These are phyloP conservation scores for Kappamyces sp. DNA, from an alignment of 192 early-diverging fungal species.

Conservation along the genomic window DNA sequence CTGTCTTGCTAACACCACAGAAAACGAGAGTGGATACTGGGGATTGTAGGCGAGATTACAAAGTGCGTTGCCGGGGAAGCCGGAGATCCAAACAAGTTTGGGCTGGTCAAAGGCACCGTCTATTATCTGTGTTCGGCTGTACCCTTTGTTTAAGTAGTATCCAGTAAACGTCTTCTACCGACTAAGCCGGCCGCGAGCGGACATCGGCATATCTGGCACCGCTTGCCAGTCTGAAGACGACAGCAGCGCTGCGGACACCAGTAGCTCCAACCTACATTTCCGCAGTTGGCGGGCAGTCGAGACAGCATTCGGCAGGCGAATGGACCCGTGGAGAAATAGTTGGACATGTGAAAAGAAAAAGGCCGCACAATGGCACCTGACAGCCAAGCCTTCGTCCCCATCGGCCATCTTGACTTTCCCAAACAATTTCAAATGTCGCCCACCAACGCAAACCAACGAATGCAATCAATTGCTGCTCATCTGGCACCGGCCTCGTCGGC, in stretches of 20 bases:
- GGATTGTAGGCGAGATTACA: conserved; percentile 27
- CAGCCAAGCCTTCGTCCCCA: too few species aligned
- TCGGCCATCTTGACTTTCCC: too few species aligned
- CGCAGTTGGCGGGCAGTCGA: too few species aligned
- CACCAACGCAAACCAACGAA: conserved; percentile 2
- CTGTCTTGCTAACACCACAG: conserved; percentile 10
- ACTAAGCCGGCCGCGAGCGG: too few species aligned
- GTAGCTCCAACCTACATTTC: too few species aligned
- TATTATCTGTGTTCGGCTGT: conserved; percentile 25
- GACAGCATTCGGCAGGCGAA: too few species aligned
- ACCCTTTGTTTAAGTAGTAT: neutral
- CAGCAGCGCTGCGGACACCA: too few species aligned
- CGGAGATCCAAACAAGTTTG: conserved; percentile 29
- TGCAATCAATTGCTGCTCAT: conserved; percentile 10
- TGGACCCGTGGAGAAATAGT: too few species aligned
- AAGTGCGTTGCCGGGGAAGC: conserved; percentile 14
- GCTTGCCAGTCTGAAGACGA: too few species aligned
- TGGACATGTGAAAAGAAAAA: neutral
- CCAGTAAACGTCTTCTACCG: too few species aligned
- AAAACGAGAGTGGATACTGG: conserved; percentile 42
- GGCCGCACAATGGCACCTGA: neutral
- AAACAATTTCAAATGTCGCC: too few species aligned
- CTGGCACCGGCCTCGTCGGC: neutral
- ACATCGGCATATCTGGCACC: too few species aligned
- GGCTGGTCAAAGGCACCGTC: conserved; percentile 24